Conservation (phyloP, 148 eudicot genomes). For the Dysphania ambrosioides region DNA sequence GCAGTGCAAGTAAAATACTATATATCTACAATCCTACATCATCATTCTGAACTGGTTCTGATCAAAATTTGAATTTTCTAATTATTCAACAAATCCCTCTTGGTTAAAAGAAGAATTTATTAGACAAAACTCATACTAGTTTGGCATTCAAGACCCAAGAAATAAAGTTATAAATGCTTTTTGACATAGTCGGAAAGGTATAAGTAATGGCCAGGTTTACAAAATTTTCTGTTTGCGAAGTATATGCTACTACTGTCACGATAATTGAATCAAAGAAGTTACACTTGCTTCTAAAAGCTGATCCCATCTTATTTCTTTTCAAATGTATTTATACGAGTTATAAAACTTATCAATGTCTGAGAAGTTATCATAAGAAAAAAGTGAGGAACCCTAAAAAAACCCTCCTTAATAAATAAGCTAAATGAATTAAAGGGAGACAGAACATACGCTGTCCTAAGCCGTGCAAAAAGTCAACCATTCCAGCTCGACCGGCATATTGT, state of each 20-base stretch:
- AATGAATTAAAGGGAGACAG: conserved; percentile 2
- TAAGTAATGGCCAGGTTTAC: neutral
- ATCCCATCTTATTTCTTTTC: neutral
- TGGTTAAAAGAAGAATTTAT: too few species aligned
- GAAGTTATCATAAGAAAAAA: neutral
- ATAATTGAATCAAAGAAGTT: neutral
- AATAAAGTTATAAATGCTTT: neutral
- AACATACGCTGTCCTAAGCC: conserved; percentile 88
- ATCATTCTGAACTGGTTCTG: neutral
- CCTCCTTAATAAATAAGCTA: neutral
- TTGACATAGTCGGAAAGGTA: neutral
- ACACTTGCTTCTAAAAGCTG: neutral
- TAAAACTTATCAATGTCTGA: neutral
- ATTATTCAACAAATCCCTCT: neutral
- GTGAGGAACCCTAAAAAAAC: neutral
- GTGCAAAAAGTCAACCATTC: conserved; percentile 78
- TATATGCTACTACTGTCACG: neutral
- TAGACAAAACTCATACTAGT: neutral
- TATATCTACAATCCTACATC: neutral
- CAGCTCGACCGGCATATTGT: conserved; percentile 94
- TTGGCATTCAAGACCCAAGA: neutral
- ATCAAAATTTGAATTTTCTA: neutral
- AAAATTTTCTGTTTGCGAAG: neutral
- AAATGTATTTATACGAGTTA: neutral
- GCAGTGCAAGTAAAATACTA: neutral